Base-by-base conservation (phyloP, 768 basidiomycete genomes). In the Lentinula guzmanii region DNA sequence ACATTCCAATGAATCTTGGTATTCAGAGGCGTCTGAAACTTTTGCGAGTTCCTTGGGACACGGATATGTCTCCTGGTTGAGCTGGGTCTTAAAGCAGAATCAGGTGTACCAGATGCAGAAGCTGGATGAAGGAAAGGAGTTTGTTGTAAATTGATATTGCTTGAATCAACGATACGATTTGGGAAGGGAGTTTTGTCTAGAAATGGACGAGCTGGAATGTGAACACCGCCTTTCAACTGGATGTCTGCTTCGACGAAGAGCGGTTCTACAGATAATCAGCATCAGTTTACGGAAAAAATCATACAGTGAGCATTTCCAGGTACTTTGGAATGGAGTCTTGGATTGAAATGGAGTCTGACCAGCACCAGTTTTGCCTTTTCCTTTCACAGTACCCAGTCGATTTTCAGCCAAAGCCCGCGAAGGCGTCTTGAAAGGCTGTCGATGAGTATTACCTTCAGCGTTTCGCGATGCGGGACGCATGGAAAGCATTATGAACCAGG, bases 161-260 rank as follows among this genome's bases (percentile, higher is more conserved):
- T 62, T 7, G 57, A 58, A 4, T 65, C 62, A 15, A 65, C 70
- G 35, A 72, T 73, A 41, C 88, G 85, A 69, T 91, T 91, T 3
- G 85, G 83, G 65, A 86, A 86, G 1, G 90, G 90, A 1, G 90
- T 92, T 72, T 89, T 91, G 74, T 92, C 90, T 28, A 78, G 78
- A 7, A 92, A 76, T 1, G 87, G 86, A 11, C 84, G 81, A 5
- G 71, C 66, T 37, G 60, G 67, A 13, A 71, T 11, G 8, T 28
- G 52, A 42, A 54, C 16, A 18, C 51, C 35, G 8, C 61, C 61
- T 56, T 61, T 61, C 28, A 46, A 9, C 43, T 61, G 53, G 10
- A n/a, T 45, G 8, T 55, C 51, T 5, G 33, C 16, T 56, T 55
- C 41, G 33, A 21, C 3, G 41, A 55, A 35, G 15, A 35, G 33